Conservation (phyloP, 306 rosid species). For the Sophora flavescens region DNA sequence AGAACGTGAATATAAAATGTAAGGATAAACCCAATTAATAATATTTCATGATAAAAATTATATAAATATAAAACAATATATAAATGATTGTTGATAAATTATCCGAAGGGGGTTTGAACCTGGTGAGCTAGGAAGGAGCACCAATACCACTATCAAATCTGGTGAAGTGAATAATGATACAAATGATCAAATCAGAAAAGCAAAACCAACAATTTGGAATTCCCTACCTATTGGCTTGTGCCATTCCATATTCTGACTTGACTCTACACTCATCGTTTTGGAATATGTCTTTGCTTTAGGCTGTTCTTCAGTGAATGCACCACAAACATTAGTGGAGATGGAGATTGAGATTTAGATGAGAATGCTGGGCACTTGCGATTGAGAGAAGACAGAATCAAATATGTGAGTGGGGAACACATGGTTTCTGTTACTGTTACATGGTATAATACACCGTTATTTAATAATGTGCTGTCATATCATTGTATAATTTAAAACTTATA, state of each 20-base stretch:
- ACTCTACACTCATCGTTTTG: neutral
- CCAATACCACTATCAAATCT: neutral
- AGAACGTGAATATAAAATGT: no score
- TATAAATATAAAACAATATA: no score
- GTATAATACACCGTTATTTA: no score
- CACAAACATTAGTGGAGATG: neutral
- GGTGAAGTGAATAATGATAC: slow-evolving; percentile 14
- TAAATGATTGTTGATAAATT: no score
- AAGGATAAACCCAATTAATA: no score
- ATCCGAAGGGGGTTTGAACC: neutral
- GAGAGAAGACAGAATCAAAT: neutral
- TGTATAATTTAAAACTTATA: no score
- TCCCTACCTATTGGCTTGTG: neutral
- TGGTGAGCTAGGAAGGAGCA: neutral
- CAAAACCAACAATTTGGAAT: neutral
- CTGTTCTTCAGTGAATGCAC: neutral
- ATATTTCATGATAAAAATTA: no score
- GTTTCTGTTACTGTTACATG: neutral
- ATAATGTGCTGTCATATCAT: no score
- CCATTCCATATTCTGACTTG: no score
- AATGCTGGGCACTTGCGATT: neutral
- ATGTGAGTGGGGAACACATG: neutral
- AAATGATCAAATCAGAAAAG: slow-evolving; percentile 4
- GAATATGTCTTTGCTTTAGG: neutral
- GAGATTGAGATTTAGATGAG: no score